These are phyloP conservation scores for Phaffia australis DNA, from an alignment of 768 basidiomycete species.

Conservation along the genomic window DNA sequence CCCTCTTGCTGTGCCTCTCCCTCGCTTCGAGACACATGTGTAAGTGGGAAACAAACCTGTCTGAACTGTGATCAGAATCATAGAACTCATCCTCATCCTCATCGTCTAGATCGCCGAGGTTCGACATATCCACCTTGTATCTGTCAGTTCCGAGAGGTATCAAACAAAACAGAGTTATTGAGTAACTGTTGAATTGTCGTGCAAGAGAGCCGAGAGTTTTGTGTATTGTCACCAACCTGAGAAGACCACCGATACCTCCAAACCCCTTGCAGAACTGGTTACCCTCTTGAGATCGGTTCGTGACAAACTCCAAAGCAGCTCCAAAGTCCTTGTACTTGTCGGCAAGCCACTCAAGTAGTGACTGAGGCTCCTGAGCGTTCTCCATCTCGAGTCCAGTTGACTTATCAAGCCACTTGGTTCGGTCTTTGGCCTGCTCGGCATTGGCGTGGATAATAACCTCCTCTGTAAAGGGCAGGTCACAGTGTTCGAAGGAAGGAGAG, in stretches of 20 bases:
- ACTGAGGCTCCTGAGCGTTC: constrained; percentile 62
- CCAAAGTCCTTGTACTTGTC: constrained; percentile 99
- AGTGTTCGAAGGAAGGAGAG: background rate
- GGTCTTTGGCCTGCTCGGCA: constrained; percentile 76
- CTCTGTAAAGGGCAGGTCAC: constrained; percentile 45
- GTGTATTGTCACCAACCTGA: constrained; percentile 35
- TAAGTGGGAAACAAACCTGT: background rate
- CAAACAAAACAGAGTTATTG: background rate
- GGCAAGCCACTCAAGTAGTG: constrained; percentile 94
- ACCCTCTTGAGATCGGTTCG: constrained; percentile 92
- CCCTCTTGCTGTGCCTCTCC: too few species aligned
- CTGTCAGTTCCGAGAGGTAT: constrained; percentile 36
- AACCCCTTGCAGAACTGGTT: constrained; percentile 98
- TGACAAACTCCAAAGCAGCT: constrained; percentile 87
- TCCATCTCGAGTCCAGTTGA: constrained; percentile 96
- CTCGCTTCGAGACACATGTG: background rate
- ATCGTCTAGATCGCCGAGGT: constrained; percentile 47
- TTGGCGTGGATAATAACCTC: constrained; percentile 66
- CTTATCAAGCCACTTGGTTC: constrained; percentile 90
- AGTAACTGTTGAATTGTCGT: background rate
- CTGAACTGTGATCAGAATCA: constrained; percentile 37
- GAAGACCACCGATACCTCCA: constrained; percentile 89
- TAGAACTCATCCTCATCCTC: constrained; percentile 41
- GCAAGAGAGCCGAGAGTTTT: background rate
- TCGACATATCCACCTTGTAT: constrained; percentile 94